Evolutionary conservation across 495 filamentous ascomycete genomes (phyloP), one percentile per base, ranked within the genome.

Genomic region (Tuber brumale): DNA sequence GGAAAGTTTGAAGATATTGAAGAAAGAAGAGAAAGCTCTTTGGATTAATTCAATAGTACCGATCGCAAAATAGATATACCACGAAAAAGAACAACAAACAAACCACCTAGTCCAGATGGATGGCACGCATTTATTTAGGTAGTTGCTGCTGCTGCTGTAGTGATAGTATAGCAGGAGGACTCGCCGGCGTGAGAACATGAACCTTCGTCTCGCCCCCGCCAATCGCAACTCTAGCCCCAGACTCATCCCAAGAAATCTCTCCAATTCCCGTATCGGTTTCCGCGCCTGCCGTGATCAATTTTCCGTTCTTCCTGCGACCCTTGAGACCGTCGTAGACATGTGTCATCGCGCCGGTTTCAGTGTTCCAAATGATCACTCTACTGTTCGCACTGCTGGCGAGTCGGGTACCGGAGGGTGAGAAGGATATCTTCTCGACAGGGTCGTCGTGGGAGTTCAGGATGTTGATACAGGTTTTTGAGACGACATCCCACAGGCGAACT

Each of bases 241-340:
- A 61, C 35, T 82, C 75, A 21, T 82, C 80, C 81, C 81, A 82
- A 42, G 80, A 82, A 31, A 82, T 77, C 46, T 77, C 80, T 27
- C 71, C 74, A n/a, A 80, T 82, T 37, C 76, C 77, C 1, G 71
- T 74, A 19, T 77, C 75, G 39, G 77, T 75, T 27, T 71, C 72
- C 37, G 73, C 3, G 18, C 61, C 70, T 21, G 69, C 51, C 16
- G 75, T 70, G n/a, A 44, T 10, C 12, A 69, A 41, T 42, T 51
- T 76, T 16, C 77, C 81, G 16, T 80, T 82, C 69, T 82, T 82
- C 73, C 74, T 81, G 39, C 76, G 72, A 18, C 71, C 74, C 57
- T 76, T 82, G 70, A 76, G 72, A 19, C 80, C 77, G 44, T 82
- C 80, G 66, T 82, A 82, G n/a, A 82, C 75, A 61, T 82, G 81